Evolutionary conservation across 495 filamentous ascomycete genomes (phyloP).

Genomic region (Cenococcum geophilum): DNA sequence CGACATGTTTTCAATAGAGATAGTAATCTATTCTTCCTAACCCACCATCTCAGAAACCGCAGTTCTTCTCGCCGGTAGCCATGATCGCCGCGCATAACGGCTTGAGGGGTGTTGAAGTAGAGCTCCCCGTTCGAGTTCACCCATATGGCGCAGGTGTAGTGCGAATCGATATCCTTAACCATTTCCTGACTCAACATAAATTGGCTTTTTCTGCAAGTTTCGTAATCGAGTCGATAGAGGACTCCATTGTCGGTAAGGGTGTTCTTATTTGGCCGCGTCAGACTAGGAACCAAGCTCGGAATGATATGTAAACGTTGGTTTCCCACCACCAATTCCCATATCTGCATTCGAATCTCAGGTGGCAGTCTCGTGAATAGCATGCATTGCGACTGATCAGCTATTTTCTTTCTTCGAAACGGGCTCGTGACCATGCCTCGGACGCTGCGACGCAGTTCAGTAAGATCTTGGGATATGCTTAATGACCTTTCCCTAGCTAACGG

Average conservation of each 20-base stretch:
- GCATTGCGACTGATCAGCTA: background rate
- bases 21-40: conserved; percentile 8
- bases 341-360: conserved; percentile 7
- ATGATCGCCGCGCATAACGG: background rate
- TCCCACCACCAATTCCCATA: conserved; percentile 4
- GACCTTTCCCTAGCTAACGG: background rate
- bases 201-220: background rate
- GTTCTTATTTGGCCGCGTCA: background rate
- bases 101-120: background rate
- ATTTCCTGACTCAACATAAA: background rate
- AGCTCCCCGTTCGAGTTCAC: background rate
- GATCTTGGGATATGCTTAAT: too few relatives aligned
- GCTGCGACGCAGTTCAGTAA: too few relatives aligned
- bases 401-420: too few relatives aligned
- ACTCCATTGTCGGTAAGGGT: background rate
- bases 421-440: background rate
- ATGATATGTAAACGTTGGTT: conserved; percentile 9
- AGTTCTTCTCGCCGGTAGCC: background rate
- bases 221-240: conserved; percentile 12
- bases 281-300: conserved; percentile 9
- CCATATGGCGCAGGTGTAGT: background rate
- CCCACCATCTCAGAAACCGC: conserved; percentile 17
- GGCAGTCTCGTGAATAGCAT: conserved; percentile 13
- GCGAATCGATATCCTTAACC: background rate
- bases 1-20: conserved; percentile 13